Percentiles rank a stretch among this genome's conserved stretches.
phyloP scores from a whole-genome alignment of 176 grass and related monocot genomes.

The Alopecurus myosuroides region DNA sequence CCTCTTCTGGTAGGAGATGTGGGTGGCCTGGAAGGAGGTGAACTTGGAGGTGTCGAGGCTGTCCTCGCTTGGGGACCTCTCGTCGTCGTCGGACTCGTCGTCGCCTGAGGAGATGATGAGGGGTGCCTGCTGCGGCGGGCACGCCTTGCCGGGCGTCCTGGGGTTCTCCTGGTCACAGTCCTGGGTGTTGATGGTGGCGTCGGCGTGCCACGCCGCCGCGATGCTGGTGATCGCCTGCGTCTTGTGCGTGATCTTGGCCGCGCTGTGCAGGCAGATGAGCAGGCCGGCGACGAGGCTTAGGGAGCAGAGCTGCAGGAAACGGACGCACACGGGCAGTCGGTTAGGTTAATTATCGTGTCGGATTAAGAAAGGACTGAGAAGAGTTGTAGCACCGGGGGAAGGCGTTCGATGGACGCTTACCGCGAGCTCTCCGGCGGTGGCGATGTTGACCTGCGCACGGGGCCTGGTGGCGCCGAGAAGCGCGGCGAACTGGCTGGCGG shows the following conservation, averaged over 20 bases:
- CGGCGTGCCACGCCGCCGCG: conserved; percentile 77
- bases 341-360: background rate
- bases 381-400: background rate
- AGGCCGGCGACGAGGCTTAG: conserved; percentile 64
- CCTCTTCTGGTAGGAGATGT: conserved; percentile 79
- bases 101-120: background rate
- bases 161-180: conserved; percentile 45
- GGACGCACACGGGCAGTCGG: background rate
- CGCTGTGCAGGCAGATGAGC: conserved; percentile 73
- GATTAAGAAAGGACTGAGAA: background rate
- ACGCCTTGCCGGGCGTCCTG: conserved; percentile 32
- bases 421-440: conserved; percentile 65
- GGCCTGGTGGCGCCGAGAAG: conserved; percentile 59
- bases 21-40: conserved; percentile 31
- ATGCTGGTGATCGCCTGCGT: conserved; percentile 84
- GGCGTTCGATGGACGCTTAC: conserved; percentile 36
- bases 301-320: conserved; percentile 56
- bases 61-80: conserved; percentile 35
- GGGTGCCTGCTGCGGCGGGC: conserved; percentile 10
- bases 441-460: conserved; percentile 57
- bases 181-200: conserved; percentile 56
- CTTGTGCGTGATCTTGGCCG: conserved; percentile 97
- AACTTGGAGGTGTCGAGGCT: conserved; percentile 35
- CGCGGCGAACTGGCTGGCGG: conserved; percentile 69
- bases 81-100: conserved; percentile 15